phyloP scores from a whole-genome alignment of 169 alveolate species.

The Perkinsus chesapeaki region DNA sequence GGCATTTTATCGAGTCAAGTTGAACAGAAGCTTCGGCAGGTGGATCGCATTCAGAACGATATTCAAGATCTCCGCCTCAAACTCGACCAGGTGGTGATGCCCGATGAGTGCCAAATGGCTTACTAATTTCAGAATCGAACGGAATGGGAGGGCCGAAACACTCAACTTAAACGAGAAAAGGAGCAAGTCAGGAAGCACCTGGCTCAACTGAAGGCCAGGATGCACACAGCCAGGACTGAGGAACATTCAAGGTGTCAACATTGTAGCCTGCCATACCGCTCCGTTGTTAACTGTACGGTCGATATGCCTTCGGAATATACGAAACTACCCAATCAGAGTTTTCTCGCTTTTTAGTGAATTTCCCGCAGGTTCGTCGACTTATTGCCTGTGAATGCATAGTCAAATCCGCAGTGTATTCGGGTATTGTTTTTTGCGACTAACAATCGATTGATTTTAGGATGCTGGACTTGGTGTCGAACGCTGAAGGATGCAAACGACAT shows the following conservation, averaged over 20 bases:
- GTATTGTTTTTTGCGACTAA: conserved; percentile 53
- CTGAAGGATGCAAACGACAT: conserved; percentile 58
- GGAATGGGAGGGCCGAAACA: conserved; percentile 72
- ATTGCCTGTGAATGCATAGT: no score
- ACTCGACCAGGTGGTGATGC: conserved; percentile 39
- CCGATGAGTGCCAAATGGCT: background rate
- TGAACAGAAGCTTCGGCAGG: conserved; percentile 45
- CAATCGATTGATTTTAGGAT: background rate
- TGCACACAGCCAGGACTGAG: conserved; percentile 28
- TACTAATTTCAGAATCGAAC: conserved; percentile 1
- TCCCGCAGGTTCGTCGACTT: no score
- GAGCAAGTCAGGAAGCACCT: conserved; percentile 64
- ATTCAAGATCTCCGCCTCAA: conserved; percentile 63
- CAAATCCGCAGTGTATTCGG: no score
- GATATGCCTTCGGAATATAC: no score
- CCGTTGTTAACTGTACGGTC: no score
- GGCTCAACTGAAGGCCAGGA: conserved; percentile 66
- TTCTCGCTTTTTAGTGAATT: no score
- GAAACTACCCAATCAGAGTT: no score
- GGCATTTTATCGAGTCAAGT: conserved; percentile 45
- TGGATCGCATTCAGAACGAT: conserved; percentile 53
- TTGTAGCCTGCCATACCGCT: no score
- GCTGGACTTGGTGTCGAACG: conserved; percentile 53
- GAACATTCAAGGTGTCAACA: conserved; percentile 62
- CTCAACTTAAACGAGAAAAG: conserved; percentile 64